Conservation (phyloP, 345 rosid genomes). For the Pseudoturritis turrita region DNA sequence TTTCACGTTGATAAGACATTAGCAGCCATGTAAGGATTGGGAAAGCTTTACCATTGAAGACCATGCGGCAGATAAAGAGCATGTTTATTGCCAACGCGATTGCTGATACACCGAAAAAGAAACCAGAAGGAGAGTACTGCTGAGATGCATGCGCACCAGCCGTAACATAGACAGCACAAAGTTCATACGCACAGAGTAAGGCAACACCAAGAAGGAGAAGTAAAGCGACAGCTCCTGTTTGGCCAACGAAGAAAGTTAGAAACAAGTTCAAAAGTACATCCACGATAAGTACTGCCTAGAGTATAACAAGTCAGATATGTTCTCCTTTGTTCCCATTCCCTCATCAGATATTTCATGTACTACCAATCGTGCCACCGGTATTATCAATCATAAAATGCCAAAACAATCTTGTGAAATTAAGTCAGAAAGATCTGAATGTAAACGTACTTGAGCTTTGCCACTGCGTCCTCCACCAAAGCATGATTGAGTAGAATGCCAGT, state of each 20-base stretch:
- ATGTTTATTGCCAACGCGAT: constrained; percentile 96
- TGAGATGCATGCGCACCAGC: constrained; percentile 84
- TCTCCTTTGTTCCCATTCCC: not conserved
- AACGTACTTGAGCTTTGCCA: constrained; percentile 98
- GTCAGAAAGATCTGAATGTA: not conserved
- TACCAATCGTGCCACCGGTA: not conserved
- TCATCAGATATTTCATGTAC: not conserved
- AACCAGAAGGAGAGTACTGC: constrained; percentile 95
- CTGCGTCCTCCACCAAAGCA: constrained; percentile 99
- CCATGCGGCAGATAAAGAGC: constrained; percentile 98
- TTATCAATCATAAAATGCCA: not conserved
- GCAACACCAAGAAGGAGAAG: constrained; percentile 97
- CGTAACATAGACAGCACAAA: constrained; percentile 95
- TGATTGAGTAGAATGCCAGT: constrained; percentile 93
- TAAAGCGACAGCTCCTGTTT: constrained; percentile 90
- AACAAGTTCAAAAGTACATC: not conserved
- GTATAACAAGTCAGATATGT: not conserved
- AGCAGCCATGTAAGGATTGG: constrained; percentile 3
- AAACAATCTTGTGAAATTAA: not conserved
- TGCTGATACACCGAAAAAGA: constrained; percentile 98
- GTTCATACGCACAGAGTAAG: constrained; percentile 92
- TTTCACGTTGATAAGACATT: constrained; percentile 3
- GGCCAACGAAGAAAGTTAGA: constrained; percentile 17
- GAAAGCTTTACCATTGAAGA: constrained; percentile 81
- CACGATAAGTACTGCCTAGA: not conserved